Evolutionary conservation across 225 moss, liverwort and hornwort species (phyloP).

Genomic region (Takakia lepidozioides): DNA sequence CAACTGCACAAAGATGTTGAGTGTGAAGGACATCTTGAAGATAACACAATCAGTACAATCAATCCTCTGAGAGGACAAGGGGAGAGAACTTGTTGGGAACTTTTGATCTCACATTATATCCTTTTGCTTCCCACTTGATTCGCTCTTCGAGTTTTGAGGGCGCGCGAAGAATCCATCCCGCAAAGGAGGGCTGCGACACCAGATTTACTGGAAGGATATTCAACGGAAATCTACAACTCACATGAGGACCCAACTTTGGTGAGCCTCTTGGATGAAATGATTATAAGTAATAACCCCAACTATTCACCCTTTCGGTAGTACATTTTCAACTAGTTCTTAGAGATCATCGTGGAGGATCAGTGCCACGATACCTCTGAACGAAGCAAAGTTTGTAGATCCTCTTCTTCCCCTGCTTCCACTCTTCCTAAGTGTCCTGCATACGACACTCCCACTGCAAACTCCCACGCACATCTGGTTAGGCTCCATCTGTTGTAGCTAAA

Average conservation of each 20-base stretch:
- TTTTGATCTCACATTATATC: not conserved
- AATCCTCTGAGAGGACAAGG: not conserved
- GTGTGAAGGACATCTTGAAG: too few relatives aligned
- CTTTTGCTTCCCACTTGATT: not conserved
- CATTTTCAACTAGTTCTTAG: not conserved
- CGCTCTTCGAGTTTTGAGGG: not conserved
- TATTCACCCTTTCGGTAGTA: not conserved
- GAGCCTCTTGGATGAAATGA: not conserved
- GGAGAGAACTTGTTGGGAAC: not conserved
- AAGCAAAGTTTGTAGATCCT: constrained; percentile 14
- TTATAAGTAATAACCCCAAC: too few relatives aligned
- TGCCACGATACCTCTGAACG: constrained; percentile 16
- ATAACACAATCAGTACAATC: too few relatives aligned
- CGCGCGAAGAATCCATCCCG: not conserved
- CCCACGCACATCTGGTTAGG: not conserved
- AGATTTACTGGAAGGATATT: not conserved
- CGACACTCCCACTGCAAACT: constrained; percentile 15
- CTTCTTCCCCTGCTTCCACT: constrained; percentile 21
- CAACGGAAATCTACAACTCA: not conserved
- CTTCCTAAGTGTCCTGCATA: constrained; percentile 29
- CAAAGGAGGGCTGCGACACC: constrained; percentile 2
- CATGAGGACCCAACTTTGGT: not conserved
- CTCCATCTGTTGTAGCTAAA: not conserved
- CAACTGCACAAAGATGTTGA: too few relatives aligned
- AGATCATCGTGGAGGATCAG: not conserved